Evolutionary conservation across 1,284 basidiomycete genomes (phyloP).

Genomic region (Singerocomus inundabilis): DNA sequence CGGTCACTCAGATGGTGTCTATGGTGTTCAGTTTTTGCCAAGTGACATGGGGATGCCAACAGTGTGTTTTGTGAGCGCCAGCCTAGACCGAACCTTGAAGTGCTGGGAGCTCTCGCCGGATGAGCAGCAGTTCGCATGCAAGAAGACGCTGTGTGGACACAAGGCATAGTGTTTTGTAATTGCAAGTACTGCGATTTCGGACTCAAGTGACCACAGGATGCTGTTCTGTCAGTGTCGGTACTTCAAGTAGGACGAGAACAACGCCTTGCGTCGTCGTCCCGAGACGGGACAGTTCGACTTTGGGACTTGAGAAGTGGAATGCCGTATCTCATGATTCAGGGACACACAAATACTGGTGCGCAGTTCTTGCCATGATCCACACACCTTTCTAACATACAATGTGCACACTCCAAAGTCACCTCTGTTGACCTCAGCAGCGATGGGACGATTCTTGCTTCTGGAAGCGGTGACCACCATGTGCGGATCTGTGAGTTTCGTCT

Average conservation of each 20-base stretch:
- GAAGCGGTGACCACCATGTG: slow-evolving; percentile 85
- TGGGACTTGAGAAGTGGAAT: slow-evolving; percentile 33
- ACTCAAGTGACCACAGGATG: slow-evolving; percentile 24
- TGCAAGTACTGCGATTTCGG: background rate
- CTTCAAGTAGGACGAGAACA: slow-evolving; percentile 36
- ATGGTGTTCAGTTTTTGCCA: slow-evolving; percentile 31
- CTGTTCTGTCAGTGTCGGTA: slow-evolving; percentile 31
- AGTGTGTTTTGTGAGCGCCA: slow-evolving; percentile 32
- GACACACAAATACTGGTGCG: slow-evolving; percentile 36
- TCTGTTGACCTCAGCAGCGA: slow-evolving; percentile 83
- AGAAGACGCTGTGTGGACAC: slow-evolving; percentile 32
- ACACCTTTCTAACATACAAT: slow-evolving; percentile 10
- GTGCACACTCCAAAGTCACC: slow-evolving; percentile 55
- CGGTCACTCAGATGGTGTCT: slow-evolving; percentile 33
- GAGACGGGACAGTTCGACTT: slow-evolving; percentile 34
- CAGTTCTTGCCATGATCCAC: slow-evolving; percentile 24
- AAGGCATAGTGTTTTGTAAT: slow-evolving; percentile 15
- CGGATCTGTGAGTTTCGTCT: slow-evolving; percentile 58
- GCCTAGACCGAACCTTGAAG: slow-evolving; percentile 30
- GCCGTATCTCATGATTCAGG: slow-evolving; percentile 36
- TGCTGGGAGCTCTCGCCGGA: slow-evolving; percentile 29
- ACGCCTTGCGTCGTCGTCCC: slow-evolving; percentile 34
- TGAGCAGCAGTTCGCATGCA: slow-evolving; percentile 28
- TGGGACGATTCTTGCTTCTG: slow-evolving; percentile 77
- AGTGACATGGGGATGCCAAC: slow-evolving; percentile 4